Conservation (phyloP, 768 basidiomycete species). For the Terana coerulea region DNA sequence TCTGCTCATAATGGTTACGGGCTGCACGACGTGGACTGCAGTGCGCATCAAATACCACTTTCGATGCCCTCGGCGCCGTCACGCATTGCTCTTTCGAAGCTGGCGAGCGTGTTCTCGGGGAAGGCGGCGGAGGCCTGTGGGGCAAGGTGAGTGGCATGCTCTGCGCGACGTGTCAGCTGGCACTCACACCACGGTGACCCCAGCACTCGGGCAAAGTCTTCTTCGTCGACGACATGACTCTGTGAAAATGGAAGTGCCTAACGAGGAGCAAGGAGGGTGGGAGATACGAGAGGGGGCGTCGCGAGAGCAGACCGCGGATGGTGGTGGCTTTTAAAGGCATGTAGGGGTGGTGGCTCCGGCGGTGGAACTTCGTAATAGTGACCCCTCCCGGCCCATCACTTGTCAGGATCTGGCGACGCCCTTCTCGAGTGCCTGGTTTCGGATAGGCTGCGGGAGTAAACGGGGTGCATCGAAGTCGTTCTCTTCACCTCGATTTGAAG, state of each 20-base stretch:
- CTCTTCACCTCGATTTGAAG: background rate
- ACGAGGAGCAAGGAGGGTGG: constrained; percentile 9
- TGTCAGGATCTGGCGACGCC: background rate
- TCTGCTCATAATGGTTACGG: constrained; percentile 66
- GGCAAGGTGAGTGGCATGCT: constrained; percentile 1
- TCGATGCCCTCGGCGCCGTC: constrained; percentile 97
- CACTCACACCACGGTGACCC: constrained; percentile 65
- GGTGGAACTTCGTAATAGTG: background rate
- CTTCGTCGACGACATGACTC: constrained; percentile 18
- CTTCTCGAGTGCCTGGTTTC: constrained; percentile 1
- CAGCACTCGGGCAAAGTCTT: constrained; percentile 59
- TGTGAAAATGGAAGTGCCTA: background rate
- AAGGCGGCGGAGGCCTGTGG: constrained; percentile 75
- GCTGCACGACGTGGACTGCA: constrained; percentile 4
- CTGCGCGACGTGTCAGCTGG: constrained; percentile 9
- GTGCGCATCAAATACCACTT: constrained; percentile 72
- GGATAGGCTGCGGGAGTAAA: background rate
- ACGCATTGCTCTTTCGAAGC: constrained; percentile 91
- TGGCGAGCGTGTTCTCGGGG: constrained; percentile 94
- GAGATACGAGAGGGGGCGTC: constrained; percentile 9
- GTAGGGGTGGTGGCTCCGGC: background rate
- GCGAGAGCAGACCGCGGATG: constrained; percentile 4
- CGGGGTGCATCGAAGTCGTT: background rate
- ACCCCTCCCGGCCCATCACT: constrained; percentile 5
- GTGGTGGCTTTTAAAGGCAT: constrained; percentile 12